A percentile compares a stretch with the other conserved stretches of the same genome.
phyloP scores from a whole-genome alignment of 1,284 basidiomycete genomes.

The Puccinia hordei region DNA sequence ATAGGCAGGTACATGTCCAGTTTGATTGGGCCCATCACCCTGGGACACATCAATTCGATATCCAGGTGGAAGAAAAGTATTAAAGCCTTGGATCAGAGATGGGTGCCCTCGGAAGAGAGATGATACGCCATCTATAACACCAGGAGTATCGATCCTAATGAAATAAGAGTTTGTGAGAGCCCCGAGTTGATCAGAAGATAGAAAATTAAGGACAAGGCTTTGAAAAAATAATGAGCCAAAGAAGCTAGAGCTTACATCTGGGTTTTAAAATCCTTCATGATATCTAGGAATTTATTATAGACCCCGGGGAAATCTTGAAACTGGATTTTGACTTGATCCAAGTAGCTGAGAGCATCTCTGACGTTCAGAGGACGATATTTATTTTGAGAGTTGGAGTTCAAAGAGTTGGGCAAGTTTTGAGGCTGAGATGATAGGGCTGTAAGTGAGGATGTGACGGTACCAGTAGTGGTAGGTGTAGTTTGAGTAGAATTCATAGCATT shows the following conservation, averaged over 20 bases:
- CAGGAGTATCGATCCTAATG: conserved; percentile 91
- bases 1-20: conserved; percentile 58
- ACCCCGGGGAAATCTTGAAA: conserved; percentile 37
- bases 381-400: conserved; percentile 26
- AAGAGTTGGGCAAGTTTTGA: conserved; percentile 11
- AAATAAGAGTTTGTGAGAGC: conserved; percentile 7
- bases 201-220: conserved; percentile 44
- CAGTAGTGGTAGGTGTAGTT: not conserved
- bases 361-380: conserved; percentile 59
- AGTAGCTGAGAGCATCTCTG: conserved; percentile 92
- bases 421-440: conserved; percentile 18
- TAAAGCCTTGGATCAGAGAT: conserved; percentile 94
- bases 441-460: conserved; percentile 28
- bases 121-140: conserved; percentile 95
- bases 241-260: conserved; percentile 72
- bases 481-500: not conserved
- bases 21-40: conserved; percentile 64
- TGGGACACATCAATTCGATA: conserved; percentile 91
- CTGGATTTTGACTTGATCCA: conserved; percentile 83
- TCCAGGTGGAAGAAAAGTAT: conserved; percentile 94
- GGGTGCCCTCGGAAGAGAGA: conserved; percentile 92
- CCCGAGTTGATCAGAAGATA: conserved; percentile 21
- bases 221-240: conserved; percentile 52
- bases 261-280: conserved; percentile 99
- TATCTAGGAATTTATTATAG: conserved; percentile 86